These are phyloP conservation scores for Didymella sp. DNA, from an alignment of 2,329 filamentous ascomycete genomes.

Conservation along the genomic window DNA sequence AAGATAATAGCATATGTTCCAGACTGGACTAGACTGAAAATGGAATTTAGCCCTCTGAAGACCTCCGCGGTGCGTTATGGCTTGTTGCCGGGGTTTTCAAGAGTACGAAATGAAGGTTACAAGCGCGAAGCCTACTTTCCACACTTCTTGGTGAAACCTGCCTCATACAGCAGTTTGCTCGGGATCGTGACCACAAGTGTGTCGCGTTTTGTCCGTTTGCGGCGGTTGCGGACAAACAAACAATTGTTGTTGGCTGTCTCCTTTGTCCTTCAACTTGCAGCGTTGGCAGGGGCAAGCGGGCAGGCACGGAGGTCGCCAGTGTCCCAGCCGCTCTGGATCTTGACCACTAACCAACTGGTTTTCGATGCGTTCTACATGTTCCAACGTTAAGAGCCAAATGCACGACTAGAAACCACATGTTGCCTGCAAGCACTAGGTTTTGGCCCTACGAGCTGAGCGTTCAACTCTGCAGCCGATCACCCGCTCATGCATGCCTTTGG, in stretches of 20 bases:
- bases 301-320: background rate
- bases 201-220: constrained; percentile 7
- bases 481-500: background rate
- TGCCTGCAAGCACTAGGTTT: background rate
- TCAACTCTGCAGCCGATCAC: background rate
- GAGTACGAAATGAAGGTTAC: no score
- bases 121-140: constrained; percentile 13
- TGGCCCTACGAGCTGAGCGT: background rate
- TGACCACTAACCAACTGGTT: no score
- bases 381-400: no score
- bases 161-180: constrained; percentile 1
- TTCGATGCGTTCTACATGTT: no score
- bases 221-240: constrained; percentile 2
- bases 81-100: constrained; percentile 1
- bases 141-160: constrained; percentile 3
- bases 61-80: no score
- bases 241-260: constrained; percentile 2
- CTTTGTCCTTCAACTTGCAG: constrained; percentile 6
- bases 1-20: no score
- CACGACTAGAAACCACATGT: no score
- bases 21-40: no score
- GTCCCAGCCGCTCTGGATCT: background rate
- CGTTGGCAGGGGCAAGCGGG: background rate
- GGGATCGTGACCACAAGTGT: background rate
- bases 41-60: no score